Percentiles rank a stretch among this genome's conserved stretches.
Evolutionary conservation across 192 early-diverging fungal species (phyloP).

Genomic region (Coemansia sp.): DNA sequence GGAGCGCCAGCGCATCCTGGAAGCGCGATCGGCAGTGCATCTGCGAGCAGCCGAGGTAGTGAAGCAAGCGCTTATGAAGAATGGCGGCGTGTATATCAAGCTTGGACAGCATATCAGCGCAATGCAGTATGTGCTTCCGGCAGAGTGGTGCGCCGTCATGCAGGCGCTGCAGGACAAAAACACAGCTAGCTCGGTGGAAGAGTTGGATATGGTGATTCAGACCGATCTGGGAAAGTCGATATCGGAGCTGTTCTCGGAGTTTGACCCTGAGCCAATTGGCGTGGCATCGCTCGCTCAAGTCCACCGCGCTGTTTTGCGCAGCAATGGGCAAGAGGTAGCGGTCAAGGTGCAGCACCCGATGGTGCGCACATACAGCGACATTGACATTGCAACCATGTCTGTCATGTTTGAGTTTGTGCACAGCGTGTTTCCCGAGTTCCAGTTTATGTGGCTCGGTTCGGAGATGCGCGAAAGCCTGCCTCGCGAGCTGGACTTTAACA

Average conservation of each 20-base stretch:
- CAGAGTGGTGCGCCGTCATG: conserved; percentile 87
- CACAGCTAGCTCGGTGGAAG: conserved; percentile 67
- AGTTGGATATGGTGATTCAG: conserved; percentile 66
- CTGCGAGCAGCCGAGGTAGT: conserved; percentile 65
- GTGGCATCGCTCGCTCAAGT: conserved; percentile 94
- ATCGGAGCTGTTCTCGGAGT: conserved; percentile 66
- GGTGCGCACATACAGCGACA: conserved; percentile 68
- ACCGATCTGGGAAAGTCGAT: conserved; percentile 66
- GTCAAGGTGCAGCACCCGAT: conserved; percentile 92
- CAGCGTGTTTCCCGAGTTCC: conserved; percentile 82
- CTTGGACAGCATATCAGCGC: conserved; percentile 84
- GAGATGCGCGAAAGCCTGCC: conserved; percentile 85
- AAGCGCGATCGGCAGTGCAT: conserved; percentile 56
- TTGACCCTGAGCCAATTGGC: conserved; percentile 84
- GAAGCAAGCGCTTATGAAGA: conserved; percentile 57
- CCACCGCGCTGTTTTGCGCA: conserved; percentile 69
- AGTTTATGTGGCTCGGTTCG: conserved; percentile 84
- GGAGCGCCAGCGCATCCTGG: conserved; percentile 25
- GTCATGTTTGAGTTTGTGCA: conserved; percentile 64
- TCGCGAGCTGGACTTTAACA: conserved; percentile 79
- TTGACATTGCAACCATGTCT: conserved; percentile 76
- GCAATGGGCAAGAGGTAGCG: conserved; percentile 71
- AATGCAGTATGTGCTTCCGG: conserved; percentile 81
- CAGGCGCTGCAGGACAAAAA: conserved; percentile 77
- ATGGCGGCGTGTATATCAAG: conserved; percentile 86